Percentiles rank a stretch among this genome's conserved stretches.
Evolutionary conservation across 2,329 filamentous ascomycete genomes (phyloP).

Genomic region (Pestalotiopsis fici): DNA sequence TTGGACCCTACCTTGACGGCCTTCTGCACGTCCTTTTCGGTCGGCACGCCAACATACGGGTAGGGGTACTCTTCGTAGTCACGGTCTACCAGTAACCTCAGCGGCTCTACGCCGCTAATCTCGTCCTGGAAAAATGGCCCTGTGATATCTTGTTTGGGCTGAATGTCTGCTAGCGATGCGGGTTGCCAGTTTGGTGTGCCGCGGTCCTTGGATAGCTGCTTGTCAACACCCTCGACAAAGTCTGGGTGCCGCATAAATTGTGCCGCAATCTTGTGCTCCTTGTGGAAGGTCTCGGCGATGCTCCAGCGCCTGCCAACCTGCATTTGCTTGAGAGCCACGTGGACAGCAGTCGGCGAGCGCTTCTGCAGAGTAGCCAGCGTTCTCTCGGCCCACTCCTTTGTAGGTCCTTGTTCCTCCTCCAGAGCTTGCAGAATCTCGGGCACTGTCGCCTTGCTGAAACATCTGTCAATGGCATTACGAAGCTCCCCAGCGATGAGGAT

Average conservation of each 20-base stretch:
- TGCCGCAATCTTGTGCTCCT: slow-evolving; percentile 80
- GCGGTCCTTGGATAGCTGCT: slow-evolving; percentile 62
- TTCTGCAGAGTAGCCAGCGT: slow-evolving; percentile 74
- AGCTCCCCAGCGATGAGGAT: slow-evolving; percentile 69
- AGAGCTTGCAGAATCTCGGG: slow-evolving; percentile 72
- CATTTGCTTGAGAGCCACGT: slow-evolving; percentile 84
- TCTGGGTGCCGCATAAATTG: slow-evolving; percentile 91
- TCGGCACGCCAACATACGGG: slow-evolving; percentile 69
- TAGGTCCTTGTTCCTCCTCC: slow-evolving; percentile 51
- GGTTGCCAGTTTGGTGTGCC: slow-evolving; percentile 75
- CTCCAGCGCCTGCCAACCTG: slow-evolving; percentile 73
- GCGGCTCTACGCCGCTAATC: slow-evolving; percentile 39
- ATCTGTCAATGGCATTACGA: slow-evolving; percentile 81
- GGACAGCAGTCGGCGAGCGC: slow-evolving; percentile 83
- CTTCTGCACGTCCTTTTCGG: slow-evolving; percentile 60
- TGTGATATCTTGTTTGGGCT: slow-evolving; percentile 51
- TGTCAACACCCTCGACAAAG: slow-evolving; percentile 88
- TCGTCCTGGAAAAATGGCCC: slow-evolving; percentile 68
- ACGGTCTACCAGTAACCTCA: slow-evolving; percentile 62
- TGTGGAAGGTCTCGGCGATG: slow-evolving; percentile 82
- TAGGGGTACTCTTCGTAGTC: slow-evolving; percentile 78
- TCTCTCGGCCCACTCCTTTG: slow-evolving; percentile 74
- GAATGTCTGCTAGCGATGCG: slow-evolving; percentile 68
- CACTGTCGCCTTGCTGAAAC: slow-evolving; percentile 70
- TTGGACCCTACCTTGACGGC: slow-evolving; percentile 40